Percentiles rank a stretch among this genome's conserved stretches.
phyloP scores from a whole-genome alignment of 306 rosid species.

The Malus sylvestris region DNA sequence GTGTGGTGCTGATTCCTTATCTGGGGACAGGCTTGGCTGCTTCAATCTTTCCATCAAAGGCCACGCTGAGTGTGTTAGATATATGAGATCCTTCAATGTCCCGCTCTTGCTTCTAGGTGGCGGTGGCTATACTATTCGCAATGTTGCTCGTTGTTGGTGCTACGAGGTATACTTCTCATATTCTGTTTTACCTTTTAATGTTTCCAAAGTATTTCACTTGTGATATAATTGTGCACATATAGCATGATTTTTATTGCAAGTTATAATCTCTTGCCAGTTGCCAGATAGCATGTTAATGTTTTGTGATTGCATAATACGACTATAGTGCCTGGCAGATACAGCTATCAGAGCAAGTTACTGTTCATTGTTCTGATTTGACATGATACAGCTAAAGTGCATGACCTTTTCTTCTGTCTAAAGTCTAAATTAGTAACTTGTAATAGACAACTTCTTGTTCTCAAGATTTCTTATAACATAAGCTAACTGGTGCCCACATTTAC shows the following conservation, averaged over 20 bases:
- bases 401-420: not conserved
- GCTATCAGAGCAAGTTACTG: too few species aligned
- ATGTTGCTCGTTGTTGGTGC: slow-evolving; percentile 95
- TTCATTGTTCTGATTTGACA: not conserved
- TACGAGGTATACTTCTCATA: slow-evolving; percentile 50
- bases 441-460: not conserved
- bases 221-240: not conserved
- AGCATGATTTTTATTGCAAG: not conserved
- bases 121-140: slow-evolving; percentile 84
- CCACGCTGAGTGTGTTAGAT: slow-evolving; percentile 84
- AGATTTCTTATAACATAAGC: not conserved
- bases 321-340: not conserved
- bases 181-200: slow-evolving; percentile 1
- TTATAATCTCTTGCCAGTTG: not conserved
- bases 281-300: not conserved
- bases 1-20: slow-evolving; percentile 86
- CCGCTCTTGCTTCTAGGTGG: slow-evolving; percentile 81
- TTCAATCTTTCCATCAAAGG: slow-evolving; percentile 86
- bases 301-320: not conserved
- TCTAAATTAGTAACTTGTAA: not conserved
- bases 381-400: not conserved
- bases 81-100: slow-evolving; percentile 85
- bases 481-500: not conserved
- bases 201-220: not conserved
- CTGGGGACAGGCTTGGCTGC: slow-evolving; percentile 87